A percentile compares a stretch with the other conserved stretches of the same genome.
Evolutionary conservation across 129 eudicot species (phyloP).

Genomic region (Rutidosis leptorrhynchoides): DNA sequence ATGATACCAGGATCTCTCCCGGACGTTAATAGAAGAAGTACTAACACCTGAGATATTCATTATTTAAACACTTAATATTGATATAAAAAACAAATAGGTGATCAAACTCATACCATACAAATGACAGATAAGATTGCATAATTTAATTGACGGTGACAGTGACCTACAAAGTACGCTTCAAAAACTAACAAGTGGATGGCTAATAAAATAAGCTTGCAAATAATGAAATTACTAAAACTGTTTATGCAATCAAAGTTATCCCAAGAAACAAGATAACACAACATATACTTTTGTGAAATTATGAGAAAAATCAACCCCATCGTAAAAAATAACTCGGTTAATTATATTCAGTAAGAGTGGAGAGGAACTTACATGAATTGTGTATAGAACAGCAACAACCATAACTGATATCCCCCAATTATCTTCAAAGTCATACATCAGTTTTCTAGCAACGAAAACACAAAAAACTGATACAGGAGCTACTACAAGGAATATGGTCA

Average conservation of each 20-base stretch:
- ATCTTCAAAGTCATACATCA: conserved; percentile 59
- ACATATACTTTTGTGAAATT: neutral
- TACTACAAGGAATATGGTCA: conserved; percentile 81
- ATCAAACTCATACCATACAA: neutral
- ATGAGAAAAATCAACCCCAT: neutral
- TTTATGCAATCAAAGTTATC: neutral
- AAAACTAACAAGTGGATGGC: no score
- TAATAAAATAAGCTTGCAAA: no score
- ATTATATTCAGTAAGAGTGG: conserved; percentile 3
- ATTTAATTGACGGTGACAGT: neutral
- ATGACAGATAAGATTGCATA: conserved; percentile 2
- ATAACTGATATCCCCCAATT: conserved; percentile 70
- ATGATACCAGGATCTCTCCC: conserved; percentile 99
- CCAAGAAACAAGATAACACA: conserved; percentile 1
- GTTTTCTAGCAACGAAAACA: conserved; percentile 82
- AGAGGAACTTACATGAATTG: conserved; percentile 60
- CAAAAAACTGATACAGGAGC: conserved; percentile 84
- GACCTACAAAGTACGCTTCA: no score
- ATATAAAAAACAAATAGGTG: conserved; percentile 4
- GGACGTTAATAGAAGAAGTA: conserved; percentile 83
- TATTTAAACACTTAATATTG: conserved; percentile 12
- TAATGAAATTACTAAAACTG: conserved; percentile 20
- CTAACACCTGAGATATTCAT: conserved; percentile 59
- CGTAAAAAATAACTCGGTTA: neutral
- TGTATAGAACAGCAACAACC: conserved; percentile 66